Evolutionary conservation across 2,329 filamentous ascomycete genomes (phyloP), one percentile per base, ranked within the genome.

Genomic region (Mycosphaerella arachidis): DNA sequence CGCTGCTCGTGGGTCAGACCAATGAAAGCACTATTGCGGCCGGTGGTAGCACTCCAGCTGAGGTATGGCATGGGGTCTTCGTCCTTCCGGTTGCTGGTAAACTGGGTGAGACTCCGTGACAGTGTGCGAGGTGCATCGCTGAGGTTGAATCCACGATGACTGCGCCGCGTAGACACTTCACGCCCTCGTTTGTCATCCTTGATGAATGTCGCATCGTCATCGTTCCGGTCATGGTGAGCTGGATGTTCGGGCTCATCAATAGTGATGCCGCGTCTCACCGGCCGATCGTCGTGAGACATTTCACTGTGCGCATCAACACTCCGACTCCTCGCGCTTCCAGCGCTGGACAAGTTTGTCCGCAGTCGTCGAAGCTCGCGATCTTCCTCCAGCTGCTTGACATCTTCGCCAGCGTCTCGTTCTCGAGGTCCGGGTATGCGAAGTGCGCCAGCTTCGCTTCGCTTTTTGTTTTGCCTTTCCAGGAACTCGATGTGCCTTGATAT

Each of bases 41-140:
- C 93, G 56, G 97, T 84, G 0, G 94, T 99, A 1, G 94, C 91
- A 61, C 92, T 88, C 84, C 91, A 97, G 74, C 91, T 97, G 55
- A 99, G 83, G 73, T 99, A 99, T 0, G 94, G 94, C 78, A 91
- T 89, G 1, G 81, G 81, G 29, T 85, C 79, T 6, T 71, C 82
- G 27, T 84, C 79, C 13, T 82, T 82, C 5, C 64, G 48, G 16
- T 59, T 56, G 1, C 79, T 82, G 60, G 82, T 81, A 65, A 92
- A 80, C 58, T 78, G 86, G 52, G 79, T 82, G 27, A 86, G 75
- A 0, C 86, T 88, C 46, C 79, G 79, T 1, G 81, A 67, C 16
- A 71, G 63, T 12, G 66, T 71, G 31, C 67, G 62, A 55, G 56
- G 58, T 13, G 56, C 53, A 16, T 63, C 62, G 5, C 53, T 53